phyloP scores from a whole-genome alignment of 345 rosid genomes.

The Gossypium sturtianum region DNA sequence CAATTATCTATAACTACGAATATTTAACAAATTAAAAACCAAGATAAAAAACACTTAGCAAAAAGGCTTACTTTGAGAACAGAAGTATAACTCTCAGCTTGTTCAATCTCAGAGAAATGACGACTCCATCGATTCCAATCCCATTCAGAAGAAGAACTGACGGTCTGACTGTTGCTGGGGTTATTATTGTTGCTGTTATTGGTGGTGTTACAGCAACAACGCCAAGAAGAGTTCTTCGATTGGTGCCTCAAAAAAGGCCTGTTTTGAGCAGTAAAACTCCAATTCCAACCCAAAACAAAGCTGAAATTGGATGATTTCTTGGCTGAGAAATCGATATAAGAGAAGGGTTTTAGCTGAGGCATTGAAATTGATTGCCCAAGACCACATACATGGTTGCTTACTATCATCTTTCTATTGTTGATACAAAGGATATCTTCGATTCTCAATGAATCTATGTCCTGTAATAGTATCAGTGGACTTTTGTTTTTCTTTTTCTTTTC shows the following conservation, averaged over 20 bases:
- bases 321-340: not conserved
- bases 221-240: conserved; percentile 26
- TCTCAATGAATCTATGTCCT: not conserved
- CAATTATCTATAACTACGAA: not conserved
- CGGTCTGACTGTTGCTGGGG: conserved; percentile 15
- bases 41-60: not conserved
- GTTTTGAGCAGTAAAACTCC: not conserved
- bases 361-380: not conserved
- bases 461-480: not conserved
- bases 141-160: conserved; percentile 52
- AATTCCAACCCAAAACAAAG: conserved; percentile 31
- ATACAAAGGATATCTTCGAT: not conserved
- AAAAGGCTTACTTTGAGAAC: conserved; percentile 55
- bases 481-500: not conserved
- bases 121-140: conserved; percentile 92
- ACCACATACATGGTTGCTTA: not conserved
- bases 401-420: not conserved
- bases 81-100: conserved; percentile 69
- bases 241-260: conserved; percentile 20
- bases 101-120: conserved; percentile 74
- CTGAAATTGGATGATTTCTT: conserved; percentile 20
- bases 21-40: not conserved
- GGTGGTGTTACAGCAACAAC: conserved; percentile 26
- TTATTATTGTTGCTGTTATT: conserved; percentile 17
- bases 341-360: conserved; percentile 10